These are phyloP conservation scores for Mucor piriformis DNA, from an alignment of 371 early-diverging fungal species.

Conservation along the genomic window DNA sequence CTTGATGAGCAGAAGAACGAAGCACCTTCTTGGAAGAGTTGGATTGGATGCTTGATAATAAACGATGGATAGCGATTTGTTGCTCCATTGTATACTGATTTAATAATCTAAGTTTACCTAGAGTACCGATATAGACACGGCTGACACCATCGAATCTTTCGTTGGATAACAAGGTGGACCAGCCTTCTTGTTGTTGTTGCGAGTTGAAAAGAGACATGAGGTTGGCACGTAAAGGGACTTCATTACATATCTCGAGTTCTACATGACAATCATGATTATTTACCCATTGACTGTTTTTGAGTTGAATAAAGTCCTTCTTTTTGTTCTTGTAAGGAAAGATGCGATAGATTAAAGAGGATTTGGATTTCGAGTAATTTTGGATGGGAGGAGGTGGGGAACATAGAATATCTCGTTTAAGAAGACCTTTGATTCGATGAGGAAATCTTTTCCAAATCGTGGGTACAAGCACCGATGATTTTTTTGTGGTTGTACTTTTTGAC, in stretches of 20 bases:
- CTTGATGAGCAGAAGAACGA: background rate
- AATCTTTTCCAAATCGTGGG: slow-evolving; percentile 12
- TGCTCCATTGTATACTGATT: slow-evolving; percentile 18
- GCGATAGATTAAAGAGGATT: slow-evolving; percentile 11
- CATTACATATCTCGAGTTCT: background rate
- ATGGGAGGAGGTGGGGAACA: slow-evolving; percentile 1
- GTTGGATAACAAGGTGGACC: background rate
- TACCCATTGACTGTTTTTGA: slow-evolving; percentile 9
- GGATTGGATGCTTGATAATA: background rate
- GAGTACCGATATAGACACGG: slow-evolving; percentile 11
- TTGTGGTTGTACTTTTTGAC: slow-evolving; percentile 5
- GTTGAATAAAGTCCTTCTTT: background rate
- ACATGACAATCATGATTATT: background rate
- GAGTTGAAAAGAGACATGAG: slow-evolving; percentile 7
- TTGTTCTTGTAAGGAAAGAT: slow-evolving; percentile 14
- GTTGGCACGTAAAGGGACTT: slow-evolving; percentile 12
- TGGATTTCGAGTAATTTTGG: slow-evolving; percentile 7
- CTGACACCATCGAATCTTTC: slow-evolving; percentile 2
- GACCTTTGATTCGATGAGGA: slow-evolving; percentile 13
- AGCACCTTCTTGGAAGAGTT: background rate
- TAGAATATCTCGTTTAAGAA: slow-evolving; percentile 2
- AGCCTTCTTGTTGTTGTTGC: slow-evolving; percentile 7
- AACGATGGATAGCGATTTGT: slow-evolving; percentile 8
- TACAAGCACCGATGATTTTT: background rate
- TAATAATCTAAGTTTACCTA: slow-evolving; percentile 5